Base-by-base conservation (phyloP, 169 alveolate genomes). In the Cyclospora cayetanensis region DNA sequence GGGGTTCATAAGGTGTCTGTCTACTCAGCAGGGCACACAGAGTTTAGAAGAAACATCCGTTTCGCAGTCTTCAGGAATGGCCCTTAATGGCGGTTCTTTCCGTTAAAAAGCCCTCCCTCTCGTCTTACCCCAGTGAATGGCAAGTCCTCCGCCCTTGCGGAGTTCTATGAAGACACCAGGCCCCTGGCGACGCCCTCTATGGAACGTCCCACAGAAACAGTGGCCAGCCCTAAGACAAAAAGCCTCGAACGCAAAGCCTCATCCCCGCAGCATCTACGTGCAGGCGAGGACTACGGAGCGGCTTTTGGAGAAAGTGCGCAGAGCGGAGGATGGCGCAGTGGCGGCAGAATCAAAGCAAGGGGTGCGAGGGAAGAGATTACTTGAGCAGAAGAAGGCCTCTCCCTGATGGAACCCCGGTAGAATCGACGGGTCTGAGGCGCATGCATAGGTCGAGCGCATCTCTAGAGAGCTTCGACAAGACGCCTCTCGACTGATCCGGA, bases 321-420 rank as follows among this genome's bases (percentile, higher is more conserved):
- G 70, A 9, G 20, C 25, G 4, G 3, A 55, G 70, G 70, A 31
- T 55, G 20, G 3, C 25, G 25, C 4, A 12, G 27, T 9, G 27
- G 4, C 4, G 25, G 20, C 20, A 12, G 3, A 31, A 12, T 55
- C 20, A 12, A 12, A 12, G 3, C 3, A 2, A 12, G 4, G 20
- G 70, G 7, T 55, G 20, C 3, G 25, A 12, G 70, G 25, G 20
- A 2, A 5, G 20, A 3, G 3, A 2, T 31, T 1, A 66, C 77
- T 66, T 66, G 77, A 66, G 77, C 34, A 66, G 77, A 25, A 66
- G 77, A 29, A 66, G 25, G 77, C 77, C 77, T 66, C 77, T 37
- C 4, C 77, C 77, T 15, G 11, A 66, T 27, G 77, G 77, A 7
- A 66, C 77, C 27, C 77, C 77, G 34, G 77, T 7, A 25, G 42